A percentile compares a stretch with the other conserved stretches of the same genome.
These are phyloP conservation scores for Biscutella laevigata DNA, from an alignment of 441 rosid genomes.

Conservation along the genomic window DNA sequence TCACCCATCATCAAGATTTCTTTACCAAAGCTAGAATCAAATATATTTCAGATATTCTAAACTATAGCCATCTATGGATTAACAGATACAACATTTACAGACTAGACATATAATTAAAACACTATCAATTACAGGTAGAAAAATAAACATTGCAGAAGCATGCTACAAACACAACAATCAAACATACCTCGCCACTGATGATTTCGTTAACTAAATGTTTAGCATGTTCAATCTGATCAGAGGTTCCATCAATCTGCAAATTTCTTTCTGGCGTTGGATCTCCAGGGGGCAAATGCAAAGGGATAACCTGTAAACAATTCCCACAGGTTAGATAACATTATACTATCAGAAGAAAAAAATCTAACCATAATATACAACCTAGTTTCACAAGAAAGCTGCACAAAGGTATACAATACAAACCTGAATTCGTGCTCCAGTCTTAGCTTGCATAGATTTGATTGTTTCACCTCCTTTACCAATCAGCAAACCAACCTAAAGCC, in stretches of 20 bases:
- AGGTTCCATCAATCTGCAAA: slow-evolving; percentile 87
- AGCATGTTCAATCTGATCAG: slow-evolving; percentile 83
- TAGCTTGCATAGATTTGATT: slow-evolving; percentile 89
- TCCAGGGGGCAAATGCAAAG: slow-evolving; percentile 85
- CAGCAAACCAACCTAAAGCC: slow-evolving; percentile 85
- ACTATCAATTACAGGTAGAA: slow-evolving; percentile 4
- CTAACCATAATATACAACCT: too few species aligned
- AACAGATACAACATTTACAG: too few species aligned
- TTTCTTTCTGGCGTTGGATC: slow-evolving; percentile 67
- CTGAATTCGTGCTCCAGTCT: slow-evolving; percentile 91
- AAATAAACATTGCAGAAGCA: slow-evolving; percentile 18
- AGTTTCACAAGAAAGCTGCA: background rate
- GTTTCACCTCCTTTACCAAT: slow-evolving; percentile 99
- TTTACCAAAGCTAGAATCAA: too few species aligned
- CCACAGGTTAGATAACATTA: background rate
- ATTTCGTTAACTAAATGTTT: slow-evolving; percentile 86
- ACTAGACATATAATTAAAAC: slow-evolving; percentile 11
- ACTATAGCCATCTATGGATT: too few species aligned
- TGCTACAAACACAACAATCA: slow-evolving; percentile 27
- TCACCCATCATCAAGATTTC: too few species aligned
- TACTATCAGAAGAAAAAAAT: background rate
- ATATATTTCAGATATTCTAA: too few species aligned
- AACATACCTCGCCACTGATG: slow-evolving; percentile 86
- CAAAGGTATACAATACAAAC: slow-evolving; percentile 27
- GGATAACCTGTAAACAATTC: slow-evolving; percentile 56